Evolutionary conservation across 2,329 filamentous ascomycete species (phyloP), one percentile per base, ranked within the genome.

Genomic region (Diaporthe eres): DNA sequence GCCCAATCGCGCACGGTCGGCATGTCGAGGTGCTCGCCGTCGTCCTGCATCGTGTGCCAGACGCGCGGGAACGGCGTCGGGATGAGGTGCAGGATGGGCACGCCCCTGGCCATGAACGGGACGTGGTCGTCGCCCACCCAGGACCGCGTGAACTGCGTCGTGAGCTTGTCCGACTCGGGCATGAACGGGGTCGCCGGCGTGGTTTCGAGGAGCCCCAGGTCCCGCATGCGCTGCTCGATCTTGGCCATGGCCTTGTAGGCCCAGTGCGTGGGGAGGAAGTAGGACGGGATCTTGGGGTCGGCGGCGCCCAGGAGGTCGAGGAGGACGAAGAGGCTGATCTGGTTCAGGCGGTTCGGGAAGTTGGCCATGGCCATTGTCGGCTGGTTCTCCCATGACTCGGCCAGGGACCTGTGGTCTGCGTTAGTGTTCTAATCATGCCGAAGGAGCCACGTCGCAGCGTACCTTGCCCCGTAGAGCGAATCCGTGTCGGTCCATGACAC

Each of bases 31-130:
- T 98, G 94, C 79, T 93, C 92, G 2, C 92, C 96, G 80, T 98
- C 93, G 81, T 99, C 97, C 0, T 92, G 86, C 80, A 95, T 91
- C 1, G 88, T 93, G 85, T 99, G 97, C 97, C 97, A 99, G 1
- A 97, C 94, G 0, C 79, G 61, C 0, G 96, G 96, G 82, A 98
- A 98, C 0, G 93, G 93, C 5, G 87, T 89, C 0, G 96, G 95
- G 75, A 99, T 98, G 37, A 99, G 84, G 85, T 99, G 97, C 75
- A 99, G 84, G 22, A 98, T 89, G 39, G 97, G 93, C 0, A 98
- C 96, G 1, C 97, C 97, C 49, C 95, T 90, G 49, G 87, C 87
- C 88, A 98, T 92, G 80, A 99, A 99, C 0, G 97, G 97, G 7
- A 98, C 84, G 82, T 99, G 97, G 81, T 99, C 97, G 82, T 99